Evolutionary conservation across 129 eudicot genomes (phyloP).

Genomic region (Tagetes patula): DNA sequence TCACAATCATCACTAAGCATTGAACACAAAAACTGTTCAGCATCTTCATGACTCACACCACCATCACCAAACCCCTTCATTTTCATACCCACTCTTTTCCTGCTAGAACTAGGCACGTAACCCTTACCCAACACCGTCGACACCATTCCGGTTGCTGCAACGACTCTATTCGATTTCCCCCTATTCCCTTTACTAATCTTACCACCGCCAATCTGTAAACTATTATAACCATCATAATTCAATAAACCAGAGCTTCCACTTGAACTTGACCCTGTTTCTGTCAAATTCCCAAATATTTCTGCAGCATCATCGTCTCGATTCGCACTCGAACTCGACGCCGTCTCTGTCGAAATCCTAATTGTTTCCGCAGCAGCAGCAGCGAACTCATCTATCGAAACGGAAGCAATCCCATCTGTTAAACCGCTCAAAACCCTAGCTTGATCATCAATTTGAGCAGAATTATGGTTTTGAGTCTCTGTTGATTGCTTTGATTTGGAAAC

Average conservation of each 20-base stretch:
- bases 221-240: constrained; percentile 30
- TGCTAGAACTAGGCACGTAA: constrained; percentile 51
- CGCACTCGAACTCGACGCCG: constrained; percentile 49
- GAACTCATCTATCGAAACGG: constrained; percentile 53
- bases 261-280: constrained; percentile 42
- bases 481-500: constrained; percentile 32
- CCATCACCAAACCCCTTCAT: constrained; percentile 33
- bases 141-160: constrained; percentile 86
- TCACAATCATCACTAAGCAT: constrained; percentile 86
- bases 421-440: constrained; percentile 36
- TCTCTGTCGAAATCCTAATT: constrained; percentile 25
- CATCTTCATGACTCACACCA: constrained; percentile 47
- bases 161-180: constrained; percentile 42
- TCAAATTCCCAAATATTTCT: constrained; percentile 32
- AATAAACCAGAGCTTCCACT: constrained; percentile 51
- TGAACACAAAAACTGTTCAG: constrained; percentile 79
- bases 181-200: constrained; percentile 21
- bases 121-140: constrained; percentile 68
- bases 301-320: constrained; percentile 35
- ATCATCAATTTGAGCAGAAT: constrained; percentile 1
- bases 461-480: constrained; percentile 13
- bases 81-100: constrained; percentile 38
- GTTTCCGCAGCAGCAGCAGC: constrained; percentile 51
- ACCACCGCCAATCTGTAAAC: constrained; percentile 34
- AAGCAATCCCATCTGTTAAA: constrained; percentile 54